phyloP scores from a whole-genome alignment of 2,329 filamentous ascomycete species.

The Calonectria pauciramosa region DNA sequence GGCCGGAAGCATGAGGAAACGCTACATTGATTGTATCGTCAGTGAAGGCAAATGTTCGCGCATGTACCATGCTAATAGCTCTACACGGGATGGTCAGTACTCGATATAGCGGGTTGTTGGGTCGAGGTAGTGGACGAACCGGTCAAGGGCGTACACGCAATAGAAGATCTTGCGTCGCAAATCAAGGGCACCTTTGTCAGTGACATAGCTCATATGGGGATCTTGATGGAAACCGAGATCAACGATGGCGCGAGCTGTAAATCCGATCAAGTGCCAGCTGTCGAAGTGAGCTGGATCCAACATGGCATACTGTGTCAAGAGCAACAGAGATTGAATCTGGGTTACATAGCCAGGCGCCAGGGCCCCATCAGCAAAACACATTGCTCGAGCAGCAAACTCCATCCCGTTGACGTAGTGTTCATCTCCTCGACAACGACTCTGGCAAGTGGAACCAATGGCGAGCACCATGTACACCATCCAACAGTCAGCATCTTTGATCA shows the following conservation, averaged over 20 bases:
- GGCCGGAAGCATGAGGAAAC: conserved; percentile 71
- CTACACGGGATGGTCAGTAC: conserved; percentile 58
- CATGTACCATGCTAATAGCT: conserved; percentile 89
- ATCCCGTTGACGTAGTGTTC: conserved; percentile 71
- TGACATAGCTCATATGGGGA: conserved; percentile 77
- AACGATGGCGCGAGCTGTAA: conserved; percentile 87
- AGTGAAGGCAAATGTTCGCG: conserved; percentile 91
- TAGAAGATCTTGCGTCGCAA: conserved; percentile 88
- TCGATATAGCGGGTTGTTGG: neutral
- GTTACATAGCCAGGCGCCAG: conserved; percentile 86
- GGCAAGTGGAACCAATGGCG: conserved; percentile 82
- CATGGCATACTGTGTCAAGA: conserved; percentile 91
- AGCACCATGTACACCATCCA: conserved; percentile 93
- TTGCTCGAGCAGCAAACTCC: conserved; percentile 72
- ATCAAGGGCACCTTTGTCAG: conserved; percentile 79
- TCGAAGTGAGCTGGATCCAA: conserved; percentile 93
- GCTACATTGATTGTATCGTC: conserved; percentile 88
- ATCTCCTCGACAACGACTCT: conserved; percentile 78
- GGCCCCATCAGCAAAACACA: conserved; percentile 85
- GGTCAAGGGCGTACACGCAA: conserved; percentile 90
- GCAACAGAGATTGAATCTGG: conserved; percentile 88
- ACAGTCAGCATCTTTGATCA: conserved; percentile 78
- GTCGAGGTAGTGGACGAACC: conserved; percentile 64
- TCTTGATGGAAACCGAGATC: conserved; percentile 96
- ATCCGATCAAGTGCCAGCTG: conserved; percentile 93